These are phyloP conservation scores for Tolypocladium capitatum DNA, from an alignment of 2,329 filamentous ascomycete species.

Conservation along the genomic window DNA sequence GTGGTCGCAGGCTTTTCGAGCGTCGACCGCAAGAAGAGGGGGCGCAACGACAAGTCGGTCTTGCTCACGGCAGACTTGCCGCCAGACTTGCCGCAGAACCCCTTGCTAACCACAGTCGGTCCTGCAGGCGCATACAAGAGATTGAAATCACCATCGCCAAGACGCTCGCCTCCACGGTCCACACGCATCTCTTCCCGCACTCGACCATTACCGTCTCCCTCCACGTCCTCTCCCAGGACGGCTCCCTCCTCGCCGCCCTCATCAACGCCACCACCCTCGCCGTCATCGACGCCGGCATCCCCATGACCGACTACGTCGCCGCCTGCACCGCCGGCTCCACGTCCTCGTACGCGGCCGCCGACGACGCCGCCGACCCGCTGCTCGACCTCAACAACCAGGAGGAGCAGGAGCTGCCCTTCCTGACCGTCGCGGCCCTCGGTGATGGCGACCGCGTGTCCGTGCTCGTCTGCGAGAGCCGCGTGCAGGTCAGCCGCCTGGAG, in stretches of 20 bases:
- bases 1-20: conserved; percentile 79
- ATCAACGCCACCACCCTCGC: conserved; percentile 87
- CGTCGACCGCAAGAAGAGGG: conserved; percentile 68
- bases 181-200: conserved; percentile 82
- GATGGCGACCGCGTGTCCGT: conserved; percentile 63
- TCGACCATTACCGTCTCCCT: conserved; percentile 72
- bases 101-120: neutral
- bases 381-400: conserved; percentile 69
- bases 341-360: conserved; percentile 48
- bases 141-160: conserved; percentile 67
- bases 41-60: conserved; percentile 62
- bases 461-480: conserved; percentile 73
- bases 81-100: neutral
- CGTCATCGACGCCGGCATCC: conserved; percentile 85
- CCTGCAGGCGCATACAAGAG: conserved; percentile 59
- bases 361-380: conserved; percentile 61
- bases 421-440: conserved; percentile 75
- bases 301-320: conserved; percentile 83
- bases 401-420: conserved; percentile 75
- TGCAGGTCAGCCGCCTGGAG: conserved; percentile 72
- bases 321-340: conserved; percentile 81
- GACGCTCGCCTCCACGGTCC: conserved; percentile 64
- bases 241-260: conserved; percentile 76
- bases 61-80: neutral
- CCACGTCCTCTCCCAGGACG: conserved; percentile 81